These are phyloP conservation scores for Fusarium falciforme DNA, from an alignment of 2,329 filamentous ascomycete genomes.

Conservation along the genomic window DNA sequence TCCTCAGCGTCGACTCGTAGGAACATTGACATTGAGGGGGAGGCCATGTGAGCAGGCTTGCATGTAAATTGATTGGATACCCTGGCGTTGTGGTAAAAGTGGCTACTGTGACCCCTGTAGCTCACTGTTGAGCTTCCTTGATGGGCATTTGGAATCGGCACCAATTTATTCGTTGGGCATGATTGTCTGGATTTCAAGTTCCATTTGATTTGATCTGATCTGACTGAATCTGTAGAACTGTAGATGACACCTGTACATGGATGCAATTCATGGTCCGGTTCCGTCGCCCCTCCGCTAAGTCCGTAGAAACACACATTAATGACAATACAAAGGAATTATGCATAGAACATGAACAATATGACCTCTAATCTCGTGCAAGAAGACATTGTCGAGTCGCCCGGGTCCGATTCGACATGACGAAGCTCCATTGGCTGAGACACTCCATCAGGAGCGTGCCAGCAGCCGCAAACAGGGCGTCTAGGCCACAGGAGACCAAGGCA, in stretches of 20 bases:
- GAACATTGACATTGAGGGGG: conserved; percentile 21
- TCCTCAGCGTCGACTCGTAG: conserved; percentile 72
- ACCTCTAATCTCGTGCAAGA: conserved; percentile 28
- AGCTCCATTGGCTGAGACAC: conserved; percentile 3
- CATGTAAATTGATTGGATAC: conserved; percentile 44
- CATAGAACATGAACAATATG: conserved; percentile 10
- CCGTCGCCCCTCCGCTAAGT: conserved; percentile 32
- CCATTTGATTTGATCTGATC: conserved; percentile 5
- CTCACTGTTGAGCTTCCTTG: not conserved
- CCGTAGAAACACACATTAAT: conserved; percentile 23
- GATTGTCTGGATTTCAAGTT: conserved; percentile 4
- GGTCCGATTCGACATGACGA: not conserved
- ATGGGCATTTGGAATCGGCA: not conserved
- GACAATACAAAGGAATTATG: conserved; percentile 31
- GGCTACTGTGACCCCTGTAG: conserved; percentile 6
- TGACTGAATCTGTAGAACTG: conserved; percentile 34
- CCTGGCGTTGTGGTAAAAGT: conserved; percentile 32
- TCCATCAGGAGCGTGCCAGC: not conserved
- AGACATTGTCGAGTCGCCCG: conserved; percentile 5
- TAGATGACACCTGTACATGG: conserved; percentile 42
- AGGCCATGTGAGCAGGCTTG: conserved; percentile 24
- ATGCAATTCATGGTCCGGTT: conserved; percentile 37
- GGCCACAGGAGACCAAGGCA: conserved; percentile 95
- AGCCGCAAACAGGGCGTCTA: conserved; percentile 53
- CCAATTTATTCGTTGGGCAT: conserved; percentile 1